phyloP scores from a whole-genome alignment of 371 early-diverging fungal species.

The Mortierella sp. region DNA sequence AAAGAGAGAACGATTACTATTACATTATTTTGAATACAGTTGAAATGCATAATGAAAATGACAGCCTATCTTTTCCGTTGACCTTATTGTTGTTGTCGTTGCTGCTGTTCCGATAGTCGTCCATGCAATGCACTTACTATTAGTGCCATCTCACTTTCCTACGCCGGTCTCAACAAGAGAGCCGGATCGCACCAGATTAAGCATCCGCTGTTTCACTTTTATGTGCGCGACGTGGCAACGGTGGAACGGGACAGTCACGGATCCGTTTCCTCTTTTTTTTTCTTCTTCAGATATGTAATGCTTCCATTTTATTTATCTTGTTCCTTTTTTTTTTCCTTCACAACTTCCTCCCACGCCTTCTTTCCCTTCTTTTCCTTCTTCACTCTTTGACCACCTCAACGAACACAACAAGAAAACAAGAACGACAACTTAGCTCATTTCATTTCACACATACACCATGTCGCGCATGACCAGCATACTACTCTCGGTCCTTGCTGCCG shows the following conservation, averaged over 20 bases:
- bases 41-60: background rate
- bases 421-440: background rate
- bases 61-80: background rate
- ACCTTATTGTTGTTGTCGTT: background rate
- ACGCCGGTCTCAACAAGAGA: conserved; percentile 2
- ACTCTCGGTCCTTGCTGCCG: conserved; percentile 33
- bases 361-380: background rate
- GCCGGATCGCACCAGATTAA: conserved; percentile 8
- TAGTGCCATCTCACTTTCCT: background rate
- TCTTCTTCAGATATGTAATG: background rate
- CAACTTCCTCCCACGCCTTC: background rate
- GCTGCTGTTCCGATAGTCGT: background rate
- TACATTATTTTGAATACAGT: conserved; percentile 3
- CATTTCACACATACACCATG: conserved; percentile 18
- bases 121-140: conserved; percentile 1
- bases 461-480: conserved; percentile 25
- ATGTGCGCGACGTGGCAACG: conserved; percentile 4
- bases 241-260: background rate
- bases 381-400: background rate
- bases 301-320: background rate
- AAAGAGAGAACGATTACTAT: background rate
- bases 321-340: background rate
- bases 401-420: background rate
- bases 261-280: background rate
- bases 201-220: background rate